Evolutionary conservation across 768 basidiomycete species (phyloP), one percentile per base, ranked within the genome.

Genomic region (Neoboletus brunneissimus): DNA sequence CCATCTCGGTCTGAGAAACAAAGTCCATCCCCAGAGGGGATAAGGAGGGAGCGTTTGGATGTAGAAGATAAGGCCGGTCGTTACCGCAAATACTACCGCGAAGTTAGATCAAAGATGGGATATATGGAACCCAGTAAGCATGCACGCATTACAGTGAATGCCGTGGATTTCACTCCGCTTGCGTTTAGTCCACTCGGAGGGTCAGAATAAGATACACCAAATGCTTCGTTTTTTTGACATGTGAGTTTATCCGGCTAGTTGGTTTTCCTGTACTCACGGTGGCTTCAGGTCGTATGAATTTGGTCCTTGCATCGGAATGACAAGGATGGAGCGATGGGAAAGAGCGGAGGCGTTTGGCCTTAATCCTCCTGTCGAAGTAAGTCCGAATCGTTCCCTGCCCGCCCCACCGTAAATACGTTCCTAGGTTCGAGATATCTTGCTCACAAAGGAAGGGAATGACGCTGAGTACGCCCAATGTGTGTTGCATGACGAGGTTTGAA

Each of bases 271-370:
- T 52, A 22, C 45, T 61, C 46, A 67, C 54, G 13, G 12, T 51
- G n/a, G 22, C 15, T 25, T 10, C 47, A 91, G 89, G 67, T 82
- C 85, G 2, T 88, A 87, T 54, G 84, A 90, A 60, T 94, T 85
- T 65, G 92, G 91, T 0, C 91, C 91, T 3, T 91, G 87, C 60
- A 74, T 87, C 22, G 89, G 91, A 0, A 79, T 91, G 52, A 81
- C 85, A n/a, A 84, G 94, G 29, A 73, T 96, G 15, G 85, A 94
- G 58, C 79, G 95, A 38, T 98, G 94, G 92, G 83, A 94, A 66
- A 79, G 94, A 48, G 95, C 95, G 0, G 70, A 85, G 27, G 78
- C 60, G 78, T 79, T 95, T 44, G 92, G 92, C 2, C 75, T 97
- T 20, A 78, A 86, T 46, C 95, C 95, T 16, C 94, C 94, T 4